Evolutionary conservation across 768 basidiomycete genomes (phyloP).

Genomic region (Lenzites betulinus): DNA sequence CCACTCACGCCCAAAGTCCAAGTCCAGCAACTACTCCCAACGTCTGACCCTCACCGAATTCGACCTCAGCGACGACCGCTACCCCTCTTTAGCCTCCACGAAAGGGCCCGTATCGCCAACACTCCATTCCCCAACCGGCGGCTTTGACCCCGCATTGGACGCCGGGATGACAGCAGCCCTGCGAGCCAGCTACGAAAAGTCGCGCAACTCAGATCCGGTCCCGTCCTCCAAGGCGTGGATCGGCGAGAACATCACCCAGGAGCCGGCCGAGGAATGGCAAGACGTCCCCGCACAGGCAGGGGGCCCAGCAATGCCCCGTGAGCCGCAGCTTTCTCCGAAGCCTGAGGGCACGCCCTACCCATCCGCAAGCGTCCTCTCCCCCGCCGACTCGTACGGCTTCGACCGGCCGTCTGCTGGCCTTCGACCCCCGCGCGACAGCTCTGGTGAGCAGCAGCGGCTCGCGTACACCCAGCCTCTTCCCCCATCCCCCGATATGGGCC

Average conservation of each 20-base stretch:
- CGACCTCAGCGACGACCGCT: slow-evolving; percentile 66
- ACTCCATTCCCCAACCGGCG: not conserved
- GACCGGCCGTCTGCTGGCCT: slow-evolving; percentile 6
- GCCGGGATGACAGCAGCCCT: slow-evolving; percentile 21
- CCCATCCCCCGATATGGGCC: slow-evolving; percentile 28
- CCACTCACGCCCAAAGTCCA: slow-evolving; percentile 33
- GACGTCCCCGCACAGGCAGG: not conserved
- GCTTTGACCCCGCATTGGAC: slow-evolving; percentile 15
- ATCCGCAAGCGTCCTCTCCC: slow-evolving; percentile 9
- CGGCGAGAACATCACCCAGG: slow-evolving; percentile 27
- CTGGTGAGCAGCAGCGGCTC: slow-evolving; percentile 12
- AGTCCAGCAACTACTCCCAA: slow-evolving; percentile 50
- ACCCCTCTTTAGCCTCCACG: slow-evolving; percentile 39
- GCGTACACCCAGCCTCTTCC: slow-evolving; percentile 6
- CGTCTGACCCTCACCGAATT: slow-evolving; percentile 57
- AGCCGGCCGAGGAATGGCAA: slow-evolving; percentile 24
- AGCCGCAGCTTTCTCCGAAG: slow-evolving; percentile 19
- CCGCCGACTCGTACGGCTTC: slow-evolving; percentile 13
- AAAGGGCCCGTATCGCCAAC: slow-evolving; percentile 7
- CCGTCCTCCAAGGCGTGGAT: slow-evolving; percentile 23
- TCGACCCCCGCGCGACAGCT: slow-evolving; percentile 12
- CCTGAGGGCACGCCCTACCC: slow-evolving; percentile 20
- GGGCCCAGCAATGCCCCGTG: slow-evolving; percentile 11
- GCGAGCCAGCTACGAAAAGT: slow-evolving; percentile 19
- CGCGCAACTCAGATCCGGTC: slow-evolving; percentile 11